Evolutionary conservation across 805 yeast species (phyloP), one percentile per base, ranked within the genome.

Genomic region (Sugiyamaella smithiae): DNA sequence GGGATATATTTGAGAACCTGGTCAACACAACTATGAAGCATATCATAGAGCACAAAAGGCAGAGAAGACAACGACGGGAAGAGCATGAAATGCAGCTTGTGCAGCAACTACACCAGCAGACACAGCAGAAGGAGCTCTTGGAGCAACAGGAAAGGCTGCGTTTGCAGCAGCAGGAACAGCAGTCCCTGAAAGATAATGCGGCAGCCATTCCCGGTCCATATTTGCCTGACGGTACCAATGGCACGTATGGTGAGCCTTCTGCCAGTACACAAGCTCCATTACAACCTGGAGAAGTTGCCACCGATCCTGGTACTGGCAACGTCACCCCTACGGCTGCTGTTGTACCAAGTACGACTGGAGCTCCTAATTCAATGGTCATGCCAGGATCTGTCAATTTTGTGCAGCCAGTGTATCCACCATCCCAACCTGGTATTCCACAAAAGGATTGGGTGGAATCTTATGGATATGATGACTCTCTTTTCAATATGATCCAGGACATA

Each of bases 1-100:
- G 87, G 60, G 85, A 82, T 57, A 80, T 84, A 1, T 82, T 82
- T 65, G 88, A 82, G 59, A 83, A 80, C 56, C 64, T 82, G 50
- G 77, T 81, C 80, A 70, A 73, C 55, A 84, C 85, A 5, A 81
- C 87, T 0, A 73, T 81, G 23, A 82, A 81, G 43, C 80, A 82
- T 56, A 65, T 81, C 56, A 77, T 78, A 48, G 78, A 80, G 49
- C 49, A 68, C 83, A 57, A 33, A 26, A 25, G 37, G 32, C 45
- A 16, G 49, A 29, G 31, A 23, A 37, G 38, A 8, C 45, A 14
- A 17, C 47, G 41, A 19, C 46, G 47, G 2, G 45, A 43, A 32
- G 20, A 14, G 33, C 35, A 36, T 14, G 44, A 48, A 25, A 29
- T 20, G 29, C 29, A 28, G 25, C 35, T 28, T 33, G 33, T 20